Evolutionary conservation across 352 stramenopile genomes (phyloP), one percentile per base, ranked within the genome.

Genomic region (Globisporangium recalcitrans): DNA sequence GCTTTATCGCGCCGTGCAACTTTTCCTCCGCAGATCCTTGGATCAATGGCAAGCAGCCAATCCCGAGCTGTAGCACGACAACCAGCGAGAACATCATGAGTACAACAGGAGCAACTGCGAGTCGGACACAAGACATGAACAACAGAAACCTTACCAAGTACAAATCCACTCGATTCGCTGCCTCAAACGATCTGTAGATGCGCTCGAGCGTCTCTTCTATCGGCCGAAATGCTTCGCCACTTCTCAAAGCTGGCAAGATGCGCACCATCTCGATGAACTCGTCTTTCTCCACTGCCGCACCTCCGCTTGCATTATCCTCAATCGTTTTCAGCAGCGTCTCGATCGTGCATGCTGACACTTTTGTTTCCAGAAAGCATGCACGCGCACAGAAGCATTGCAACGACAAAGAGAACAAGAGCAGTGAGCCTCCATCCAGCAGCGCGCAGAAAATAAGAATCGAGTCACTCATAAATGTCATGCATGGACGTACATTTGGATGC

Each of bases 131-230:
- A 34, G n/a, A 40, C 26, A 14, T 2, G 21, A 47, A 13, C 19
- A 31, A 21, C 1, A n/a, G 1, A 4, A n/a, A n/a, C 47, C 67
- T 24, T 54, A 83, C 77, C 60, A 90, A 71, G n/a, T 80, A 76
- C n/a, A 88, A 29, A 40, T 89, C 74, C 1, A 72, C 73, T 31
- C 74, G 77, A 26, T 90, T 75, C 4, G 78, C 82, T 1, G 63
- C 66, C 13, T 85, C 59, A 40, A 93, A 91, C 8, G 80, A 89
- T 27, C 72, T 65, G 47, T 82, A 90, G 29, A 94, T 79, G 21
- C 82, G 76, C 44, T 75, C 74, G 13, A 94, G 71, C 27, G 79
- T 78, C 32, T 82, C 79, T 59, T 92, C 74, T 26, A 91, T 66
- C 13, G 79, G 75, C 11, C 78, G 73, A 31, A 89, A 91, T n/a